These are phyloP conservation scores for Solanum appendiculatum DNA, from an alignment of 257 asterid species.

Conservation along the genomic window DNA sequence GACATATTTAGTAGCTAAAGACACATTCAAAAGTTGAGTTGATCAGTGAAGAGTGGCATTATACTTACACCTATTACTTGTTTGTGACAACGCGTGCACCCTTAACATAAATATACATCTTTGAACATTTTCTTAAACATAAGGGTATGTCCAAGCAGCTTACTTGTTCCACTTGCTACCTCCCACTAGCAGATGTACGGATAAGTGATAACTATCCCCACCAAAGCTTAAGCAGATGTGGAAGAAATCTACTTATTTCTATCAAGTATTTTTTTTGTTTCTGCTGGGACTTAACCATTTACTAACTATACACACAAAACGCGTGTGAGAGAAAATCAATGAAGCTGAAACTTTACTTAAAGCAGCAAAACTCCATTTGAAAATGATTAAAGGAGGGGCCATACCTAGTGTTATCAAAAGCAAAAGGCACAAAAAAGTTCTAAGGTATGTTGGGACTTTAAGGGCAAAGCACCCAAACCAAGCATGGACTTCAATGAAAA, in stretches of 20 bases:
- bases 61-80: not conserved
- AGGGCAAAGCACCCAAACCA: too few relatives aligned
- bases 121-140: not conserved
- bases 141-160: not conserved
- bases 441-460: not conserved
- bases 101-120: not conserved
- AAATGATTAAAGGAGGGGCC: not conserved
- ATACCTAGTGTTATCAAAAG: not conserved
- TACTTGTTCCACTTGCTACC: not conserved
- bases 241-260: not conserved
- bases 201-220: not conserved
- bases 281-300: not conserved
- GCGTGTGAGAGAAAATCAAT: not conserved
- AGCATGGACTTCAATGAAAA: too few relatives aligned
- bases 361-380: not conserved
- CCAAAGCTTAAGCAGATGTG: not conserved
- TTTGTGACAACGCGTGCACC: not conserved
- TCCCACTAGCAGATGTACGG: not conserved
- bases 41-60: not conserved
- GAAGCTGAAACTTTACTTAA: not conserved
- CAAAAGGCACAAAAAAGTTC: not conserved
- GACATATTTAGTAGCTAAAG: not conserved
- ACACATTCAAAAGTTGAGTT: not conserved
- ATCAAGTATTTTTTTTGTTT: too few relatives aligned
- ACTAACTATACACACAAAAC: not conserved